Evolutionary conservation across 768 basidiomycete genomes (phyloP), one percentile per base, ranked within the genome.

Genomic region (Tricholoma matsutake): DNA sequence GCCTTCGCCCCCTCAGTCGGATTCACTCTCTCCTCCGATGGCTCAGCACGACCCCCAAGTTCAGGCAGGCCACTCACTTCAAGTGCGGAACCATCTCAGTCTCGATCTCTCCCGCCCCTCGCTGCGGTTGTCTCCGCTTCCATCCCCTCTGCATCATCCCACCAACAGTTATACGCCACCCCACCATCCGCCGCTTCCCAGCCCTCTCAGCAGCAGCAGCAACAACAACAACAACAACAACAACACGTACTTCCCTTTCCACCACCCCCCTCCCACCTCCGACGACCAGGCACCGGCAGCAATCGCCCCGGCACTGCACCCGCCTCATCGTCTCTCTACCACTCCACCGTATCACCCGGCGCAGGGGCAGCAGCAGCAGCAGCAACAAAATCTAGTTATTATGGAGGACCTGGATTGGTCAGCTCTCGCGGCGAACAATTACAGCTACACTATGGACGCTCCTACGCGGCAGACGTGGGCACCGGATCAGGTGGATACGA

Each of bases 71-170:
- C 75, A 81, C 90, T 86, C 81, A 91, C 88, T 81, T 28, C 41
- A 22, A 16, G 43, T 18, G 16, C 41, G 25, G 56, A 57, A n/a
- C 84, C 70, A 75, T 78, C 73, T 71, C 79, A 72, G 75, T 80
- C 78, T 72, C 85, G 70, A 75, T 78, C 73, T 71, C 79, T 72
- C 75, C 81, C 78, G 72, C 83, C 75, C 73, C 84, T 78, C 84
- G 86, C 41, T 47, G 43, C 56, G 16, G 32, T 57, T 47, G 56
- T 57, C 68, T 80, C 86, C 54, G 84, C 86, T 67, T 80, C 84
- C 71, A 82, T 83, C 81, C 82, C 79, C 78, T 2, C 62, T 20
- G 69, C 79, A 75, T 65, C 78, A 78, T 78, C 58, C 75, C 43
- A 55, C 31, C 60, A 64, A 14, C 63, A 59, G 22, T 37, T 43